phyloP scores from a whole-genome alignment of 176 grass and related monocot species.

The Stipa capillata region DNA sequence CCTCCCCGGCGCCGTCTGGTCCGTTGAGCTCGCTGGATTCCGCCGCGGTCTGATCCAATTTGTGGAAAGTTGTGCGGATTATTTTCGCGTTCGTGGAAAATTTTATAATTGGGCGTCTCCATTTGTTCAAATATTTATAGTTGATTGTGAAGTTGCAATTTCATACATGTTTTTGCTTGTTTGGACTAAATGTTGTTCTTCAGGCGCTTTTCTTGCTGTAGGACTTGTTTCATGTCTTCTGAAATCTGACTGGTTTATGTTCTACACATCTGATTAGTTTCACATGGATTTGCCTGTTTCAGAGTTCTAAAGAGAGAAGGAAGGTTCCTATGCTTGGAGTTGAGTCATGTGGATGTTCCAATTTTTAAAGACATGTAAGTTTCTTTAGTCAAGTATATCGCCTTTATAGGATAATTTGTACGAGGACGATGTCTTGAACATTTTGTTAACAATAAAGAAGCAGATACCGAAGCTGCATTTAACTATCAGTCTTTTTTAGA shows the following conservation, averaged over 20 bases:
- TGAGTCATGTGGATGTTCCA: slow-evolving; percentile 79
- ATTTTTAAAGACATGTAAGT: slow-evolving; percentile 88
- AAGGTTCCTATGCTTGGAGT: slow-evolving; percentile 84
- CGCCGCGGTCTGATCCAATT: too few species aligned
- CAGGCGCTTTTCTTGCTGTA: not conserved
- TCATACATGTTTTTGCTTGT: not conserved
- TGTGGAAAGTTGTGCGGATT: too few species aligned
- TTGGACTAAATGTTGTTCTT: not conserved
- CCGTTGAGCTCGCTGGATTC: too few species aligned
- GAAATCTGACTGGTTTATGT: not conserved
- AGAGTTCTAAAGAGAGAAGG: slow-evolving; percentile 85
- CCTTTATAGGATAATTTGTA: not conserved
- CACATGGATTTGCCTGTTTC: slow-evolving; percentile 24
- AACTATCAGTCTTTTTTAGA: not conserved
- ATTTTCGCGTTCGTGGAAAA: too few species aligned
- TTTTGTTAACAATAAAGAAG: not conserved
- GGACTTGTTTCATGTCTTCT: not conserved
- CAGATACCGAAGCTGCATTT: not conserved
- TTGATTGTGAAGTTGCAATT: not conserved
- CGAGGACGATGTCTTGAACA: not conserved
- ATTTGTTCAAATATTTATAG: not conserved
- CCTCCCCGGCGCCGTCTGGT: too few species aligned
- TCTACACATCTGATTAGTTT: not conserved
- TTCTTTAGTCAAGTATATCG: not conserved
- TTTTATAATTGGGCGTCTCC: not conserved